Evolutionary conservation across 116 monocot species (phyloP).

Genomic region (Zostera marina): DNA sequence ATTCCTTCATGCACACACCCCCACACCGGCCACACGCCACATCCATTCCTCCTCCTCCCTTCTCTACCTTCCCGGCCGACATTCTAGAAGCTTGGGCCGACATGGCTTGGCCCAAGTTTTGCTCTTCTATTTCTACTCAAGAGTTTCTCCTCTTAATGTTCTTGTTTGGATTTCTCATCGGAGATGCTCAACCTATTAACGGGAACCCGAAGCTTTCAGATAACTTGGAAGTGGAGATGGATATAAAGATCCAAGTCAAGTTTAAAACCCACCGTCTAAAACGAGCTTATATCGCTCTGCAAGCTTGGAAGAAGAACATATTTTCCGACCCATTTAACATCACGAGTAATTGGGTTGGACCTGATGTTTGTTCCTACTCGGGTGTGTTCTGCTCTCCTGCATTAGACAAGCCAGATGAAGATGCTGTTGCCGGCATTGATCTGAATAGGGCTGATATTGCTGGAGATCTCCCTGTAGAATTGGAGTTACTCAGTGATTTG

Average conservation of each 20-base stretch:
- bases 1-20: too few species aligned
- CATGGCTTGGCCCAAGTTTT: slow-evolving; percentile 17
- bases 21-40: too few species aligned
- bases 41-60: neutral
- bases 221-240: slow-evolving; percentile 21
- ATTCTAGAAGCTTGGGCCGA: slow-evolving; percentile 6
- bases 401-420: slow-evolving; percentile 9
- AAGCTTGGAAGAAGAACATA: slow-evolving; percentile 27
- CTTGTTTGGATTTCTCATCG: slow-evolving; percentile 10
- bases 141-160: neutral
- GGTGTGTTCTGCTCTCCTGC: slow-evolving; percentile 28
- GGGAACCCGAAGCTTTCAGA: slow-evolving; percentile 30
- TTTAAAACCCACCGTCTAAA: slow-evolving; percentile 43
- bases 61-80: neutral
- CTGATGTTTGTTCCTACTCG: slow-evolving; percentile 26
- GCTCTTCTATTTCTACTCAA: slow-evolving; percentile 7
- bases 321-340: slow-evolving; percentile 23
- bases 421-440: slow-evolving; percentile 25
- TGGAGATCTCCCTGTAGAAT: slow-evolving; percentile 34
- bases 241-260: slow-evolving; percentile 12
- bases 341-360: slow-evolving; percentile 25
- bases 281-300: slow-evolving; percentile 62
- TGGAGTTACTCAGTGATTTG: slow-evolving; percentile 34
- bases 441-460: slow-evolving; percentile 29
- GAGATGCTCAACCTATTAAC: slow-evolving; percentile 23